phyloP scores from a whole-genome alignment of 1,139 yeast genomes.

The Magnusiomyces sp. region DNA sequence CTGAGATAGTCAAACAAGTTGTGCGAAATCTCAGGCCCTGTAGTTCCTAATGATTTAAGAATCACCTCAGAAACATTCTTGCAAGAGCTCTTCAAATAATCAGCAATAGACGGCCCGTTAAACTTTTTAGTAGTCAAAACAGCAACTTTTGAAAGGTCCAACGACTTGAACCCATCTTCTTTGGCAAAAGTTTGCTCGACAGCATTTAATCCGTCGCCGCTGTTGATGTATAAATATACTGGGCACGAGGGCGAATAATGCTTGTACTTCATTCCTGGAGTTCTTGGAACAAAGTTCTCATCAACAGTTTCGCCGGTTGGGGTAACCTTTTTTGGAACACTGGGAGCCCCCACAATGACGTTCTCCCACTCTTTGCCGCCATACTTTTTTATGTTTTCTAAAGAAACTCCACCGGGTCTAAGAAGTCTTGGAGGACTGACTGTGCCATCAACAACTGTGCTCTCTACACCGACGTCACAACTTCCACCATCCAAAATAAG shows the following conservation, averaged over 20 bases:
- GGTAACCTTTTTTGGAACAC: neutral
- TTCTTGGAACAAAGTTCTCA: slow-evolving; percentile 47
- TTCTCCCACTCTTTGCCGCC: slow-evolving; percentile 66
- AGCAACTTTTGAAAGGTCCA: slow-evolving; percentile 38
- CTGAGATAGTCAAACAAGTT: slow-evolving; percentile 66
- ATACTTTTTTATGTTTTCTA: slow-evolving; percentile 55
- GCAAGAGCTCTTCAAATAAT: too few relatives aligned
- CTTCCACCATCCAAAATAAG: slow-evolving; percentile 83
- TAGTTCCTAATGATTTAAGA: slow-evolving; percentile 38
- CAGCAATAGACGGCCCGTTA: too few relatives aligned
- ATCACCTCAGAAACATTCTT: slow-evolving; percentile 2
- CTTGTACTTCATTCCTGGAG: slow-evolving; percentile 97
- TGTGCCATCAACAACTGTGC: slow-evolving; percentile 89
- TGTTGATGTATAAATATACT: slow-evolving; percentile 58
- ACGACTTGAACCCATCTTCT: too few relatives aligned
- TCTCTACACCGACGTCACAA: slow-evolving; percentile 86
- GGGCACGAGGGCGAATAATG: slow-evolving; percentile 90
- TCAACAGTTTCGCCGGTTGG: slow-evolving; percentile 39
- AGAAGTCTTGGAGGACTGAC: slow-evolving; percentile 75
- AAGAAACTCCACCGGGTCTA: slow-evolving; percentile 88
- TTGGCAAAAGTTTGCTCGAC: slow-evolving; percentile 10
- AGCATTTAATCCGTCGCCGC: slow-evolving; percentile 40
- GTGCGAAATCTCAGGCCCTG: slow-evolving; percentile 59
- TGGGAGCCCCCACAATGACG: slow-evolving; percentile 52
- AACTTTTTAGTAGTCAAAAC: slow-evolving; percentile 35